A percentile compares a stretch with the other conserved stretches of the same genome.
These are phyloP conservation scores for Tricholoma flavovirens DNA, from an alignment of 768 basidiomycete species.

Conservation along the genomic window DNA sequence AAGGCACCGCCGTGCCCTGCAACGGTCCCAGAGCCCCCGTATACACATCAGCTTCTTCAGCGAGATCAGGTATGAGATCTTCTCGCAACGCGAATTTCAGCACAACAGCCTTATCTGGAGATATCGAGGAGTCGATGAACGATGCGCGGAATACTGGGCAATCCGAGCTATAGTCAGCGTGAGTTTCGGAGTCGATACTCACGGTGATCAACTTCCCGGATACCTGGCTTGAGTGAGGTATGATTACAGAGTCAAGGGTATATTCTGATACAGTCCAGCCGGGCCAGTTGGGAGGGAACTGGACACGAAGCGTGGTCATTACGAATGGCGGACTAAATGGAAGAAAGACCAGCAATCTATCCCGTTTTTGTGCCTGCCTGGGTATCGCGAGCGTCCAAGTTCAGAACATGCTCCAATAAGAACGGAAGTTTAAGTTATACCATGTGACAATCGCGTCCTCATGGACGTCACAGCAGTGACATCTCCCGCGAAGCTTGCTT, in stretches of 20 bases:
- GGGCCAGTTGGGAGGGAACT: conserved; percentile 30
- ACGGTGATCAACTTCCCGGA: conserved; percentile 18
- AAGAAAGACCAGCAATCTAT: background rate
- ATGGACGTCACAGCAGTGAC: too few relatives aligned
- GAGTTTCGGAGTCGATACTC: conserved; percentile 24
- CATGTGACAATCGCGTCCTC: background rate
- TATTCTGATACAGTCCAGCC: conserved; percentile 31
- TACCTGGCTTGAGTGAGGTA: conserved; percentile 5
- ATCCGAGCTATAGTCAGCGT: conserved; percentile 31
- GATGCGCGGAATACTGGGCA: conserved; percentile 32
- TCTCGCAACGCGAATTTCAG: conserved; percentile 36
- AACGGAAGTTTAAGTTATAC: background rate
- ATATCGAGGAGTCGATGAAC: conserved; percentile 9
- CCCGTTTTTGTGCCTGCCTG: background rate
- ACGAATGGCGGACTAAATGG: background rate
- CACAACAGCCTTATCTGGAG: conserved; percentile 14
- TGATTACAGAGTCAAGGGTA: conserved; percentile 16
- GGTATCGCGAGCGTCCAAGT: background rate
- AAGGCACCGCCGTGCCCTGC: conserved; percentile 29
- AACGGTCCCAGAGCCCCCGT: conserved; percentile 23
- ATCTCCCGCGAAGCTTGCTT: too few relatives aligned
- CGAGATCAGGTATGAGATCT: conserved; percentile 30
- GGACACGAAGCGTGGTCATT: conserved; percentile 25
- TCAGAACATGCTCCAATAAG: background rate
- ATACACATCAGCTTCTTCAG: conserved; percentile 30